Conservation (phyloP, 352 stramenopile species). For the Aphanomyces stellatus region DNA sequence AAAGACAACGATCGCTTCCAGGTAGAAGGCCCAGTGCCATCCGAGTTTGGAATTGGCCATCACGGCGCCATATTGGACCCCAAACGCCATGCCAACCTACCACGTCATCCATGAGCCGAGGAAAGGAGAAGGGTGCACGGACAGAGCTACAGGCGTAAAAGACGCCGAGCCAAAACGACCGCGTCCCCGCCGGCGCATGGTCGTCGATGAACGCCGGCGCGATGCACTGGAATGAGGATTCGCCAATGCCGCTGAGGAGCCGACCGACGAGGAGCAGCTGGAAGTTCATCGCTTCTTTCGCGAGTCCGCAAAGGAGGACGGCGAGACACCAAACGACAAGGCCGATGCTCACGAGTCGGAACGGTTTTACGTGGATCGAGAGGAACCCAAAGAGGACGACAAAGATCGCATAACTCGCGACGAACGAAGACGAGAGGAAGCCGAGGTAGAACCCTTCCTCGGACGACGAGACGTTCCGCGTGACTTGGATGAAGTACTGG, state of each 20-base stretch:
- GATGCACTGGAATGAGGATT: constrained; percentile 11
- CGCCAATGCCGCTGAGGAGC: constrained; percentile 12
- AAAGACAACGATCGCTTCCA: constrained; percentile 80
- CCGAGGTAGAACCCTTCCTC: constrained; percentile 26
- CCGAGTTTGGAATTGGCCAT: constrained; percentile 45
- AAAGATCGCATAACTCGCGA: constrained; percentile 6
- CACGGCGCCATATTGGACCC: constrained; percentile 83
- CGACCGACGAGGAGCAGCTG: not conserved
- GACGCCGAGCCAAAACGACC: constrained; percentile 4
- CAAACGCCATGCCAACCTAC: constrained; percentile 70
- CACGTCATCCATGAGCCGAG: too few species aligned
- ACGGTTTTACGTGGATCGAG: not conserved
- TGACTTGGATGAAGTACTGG: constrained; percentile 2
- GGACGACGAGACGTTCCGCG: not conserved
- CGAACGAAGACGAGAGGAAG: not conserved
- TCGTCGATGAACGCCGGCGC: constrained; percentile 14
- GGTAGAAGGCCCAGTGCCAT: constrained; percentile 81
- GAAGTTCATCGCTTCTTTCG: constrained; percentile 4
- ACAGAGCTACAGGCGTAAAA: constrained; percentile 10
- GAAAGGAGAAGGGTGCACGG: too few species aligned
- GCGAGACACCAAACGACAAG: not conserved
- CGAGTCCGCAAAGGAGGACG: not conserved
- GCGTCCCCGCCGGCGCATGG: not conserved
- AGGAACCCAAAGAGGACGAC: constrained; percentile 11
- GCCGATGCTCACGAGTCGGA: not conserved